Evolutionary conservation across 208 protist genomes (phyloP).

Genomic region (Leishmania tropica): DNA sequence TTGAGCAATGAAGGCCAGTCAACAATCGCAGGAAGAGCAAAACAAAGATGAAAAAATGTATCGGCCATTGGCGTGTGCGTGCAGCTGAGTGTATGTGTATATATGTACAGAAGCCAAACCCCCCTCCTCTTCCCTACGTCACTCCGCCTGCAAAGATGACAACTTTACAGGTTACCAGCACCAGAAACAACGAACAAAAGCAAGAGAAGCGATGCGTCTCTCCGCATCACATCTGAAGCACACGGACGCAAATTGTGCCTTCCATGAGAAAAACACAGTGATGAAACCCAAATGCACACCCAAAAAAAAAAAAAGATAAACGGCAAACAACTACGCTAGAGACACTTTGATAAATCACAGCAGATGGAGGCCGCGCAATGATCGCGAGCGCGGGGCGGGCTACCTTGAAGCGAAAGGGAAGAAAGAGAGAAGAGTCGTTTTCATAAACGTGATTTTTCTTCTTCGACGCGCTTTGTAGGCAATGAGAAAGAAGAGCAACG

Average conservation of each 20-base stretch:
- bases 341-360: slow-evolving; percentile 1
- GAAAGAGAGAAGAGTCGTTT: slow-evolving; percentile 9
- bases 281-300: slow-evolving; percentile 9
- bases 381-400: not conserved
- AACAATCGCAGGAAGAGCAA: slow-evolving; percentile 1
- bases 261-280: slow-evolving; percentile 9
- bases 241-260: not conserved
- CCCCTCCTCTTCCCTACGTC: not conserved
- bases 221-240: not conserved
- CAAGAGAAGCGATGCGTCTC: slow-evolving; percentile 8
- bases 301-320: slow-evolving; percentile 3
- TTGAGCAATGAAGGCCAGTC: not conserved
- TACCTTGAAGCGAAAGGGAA: not conserved
- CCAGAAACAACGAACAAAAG: slow-evolving; percentile 4
- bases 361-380: not conserved
- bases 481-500: not conserved
- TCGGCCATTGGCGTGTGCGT: not conserved
- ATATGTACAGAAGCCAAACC: not conserved
- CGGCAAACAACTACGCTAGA: not conserved
- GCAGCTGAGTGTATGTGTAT: slow-evolving; percentile 1
- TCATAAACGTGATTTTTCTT: not conserved
- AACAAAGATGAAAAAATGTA: not conserved
- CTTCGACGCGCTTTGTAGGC: not conserved
- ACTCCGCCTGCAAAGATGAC: not conserved
- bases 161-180: not conserved